Conservation (phyloP, 2,329 filamentous ascomycete species). For the Aspergillus arachidicola region DNA sequence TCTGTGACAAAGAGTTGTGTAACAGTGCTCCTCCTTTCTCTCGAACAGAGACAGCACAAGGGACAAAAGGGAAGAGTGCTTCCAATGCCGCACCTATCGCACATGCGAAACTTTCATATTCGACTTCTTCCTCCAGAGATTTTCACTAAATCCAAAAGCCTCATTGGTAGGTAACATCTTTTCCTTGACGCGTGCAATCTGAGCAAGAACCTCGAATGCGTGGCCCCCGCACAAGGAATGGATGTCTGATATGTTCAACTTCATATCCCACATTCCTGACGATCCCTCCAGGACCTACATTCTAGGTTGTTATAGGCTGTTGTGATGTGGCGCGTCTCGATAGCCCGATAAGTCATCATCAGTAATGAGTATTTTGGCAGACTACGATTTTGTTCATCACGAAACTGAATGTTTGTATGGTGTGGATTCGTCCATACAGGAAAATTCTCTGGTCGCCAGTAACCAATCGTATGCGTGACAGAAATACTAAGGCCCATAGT, state of each 20-base stretch:
- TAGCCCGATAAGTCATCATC: neutral
- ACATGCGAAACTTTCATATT: constrained; percentile 48
- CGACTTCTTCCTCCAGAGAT: constrained; percentile 51
- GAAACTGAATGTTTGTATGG: neutral
- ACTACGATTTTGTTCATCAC: neutral
- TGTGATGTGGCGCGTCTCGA: neutral
- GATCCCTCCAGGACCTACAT: constrained; percentile 26
- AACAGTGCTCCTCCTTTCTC: constrained; percentile 50
- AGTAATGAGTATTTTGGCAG: too few species aligned
- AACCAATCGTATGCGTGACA: neutral
- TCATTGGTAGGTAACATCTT: constrained; percentile 56
- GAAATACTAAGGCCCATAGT: too few species aligned
- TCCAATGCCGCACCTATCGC: constrained; percentile 24
- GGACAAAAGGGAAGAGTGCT: constrained; percentile 35
- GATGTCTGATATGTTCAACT: constrained; percentile 38
- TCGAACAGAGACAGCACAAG: constrained; percentile 52
- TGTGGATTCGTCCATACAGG: neutral
- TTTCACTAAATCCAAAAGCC: constrained; percentile 50
- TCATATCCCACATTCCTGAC: constrained; percentile 26
- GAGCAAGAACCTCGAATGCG: constrained; percentile 38
- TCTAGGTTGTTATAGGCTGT: constrained; percentile 31
- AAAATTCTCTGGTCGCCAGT: neutral
- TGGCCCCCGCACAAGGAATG: constrained; percentile 40
- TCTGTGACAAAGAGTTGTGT: constrained; percentile 55
- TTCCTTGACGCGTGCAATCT: constrained; percentile 48